These are phyloP conservation scores for Artemisia argyi DNA, from an alignment of 129 eudicot species.

Conservation along the genomic window DNA sequence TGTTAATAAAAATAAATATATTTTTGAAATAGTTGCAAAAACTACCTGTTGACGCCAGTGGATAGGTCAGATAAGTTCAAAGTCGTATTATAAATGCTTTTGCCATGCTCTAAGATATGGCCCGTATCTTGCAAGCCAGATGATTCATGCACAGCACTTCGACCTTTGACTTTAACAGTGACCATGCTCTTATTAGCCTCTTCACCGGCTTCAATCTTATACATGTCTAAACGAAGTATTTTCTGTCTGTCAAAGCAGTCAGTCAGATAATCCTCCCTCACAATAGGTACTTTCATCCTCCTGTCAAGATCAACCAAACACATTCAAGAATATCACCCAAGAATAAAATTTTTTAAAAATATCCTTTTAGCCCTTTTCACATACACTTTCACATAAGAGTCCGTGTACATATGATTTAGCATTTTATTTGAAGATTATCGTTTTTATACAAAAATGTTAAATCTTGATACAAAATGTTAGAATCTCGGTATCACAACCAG, in stretches of 20 bases:
- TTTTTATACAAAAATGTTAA: background rate
- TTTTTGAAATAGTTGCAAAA: background rate
- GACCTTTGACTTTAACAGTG: constrained; percentile 93
- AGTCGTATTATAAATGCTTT: constrained; percentile 87
- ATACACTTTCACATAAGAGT: background rate
- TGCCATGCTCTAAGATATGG: constrained; percentile 85
- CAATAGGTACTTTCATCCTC: constrained; percentile 93
- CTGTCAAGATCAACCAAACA: constrained; percentile 40
- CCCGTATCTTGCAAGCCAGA: constrained; percentile 97
- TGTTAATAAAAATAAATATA: background rate
- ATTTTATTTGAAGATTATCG: no score
- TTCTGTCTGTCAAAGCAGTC: constrained; percentile 72
- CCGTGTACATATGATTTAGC: no score
- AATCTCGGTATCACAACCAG: background rate
- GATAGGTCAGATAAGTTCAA: constrained; percentile 80
- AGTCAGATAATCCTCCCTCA: constrained; percentile 81
- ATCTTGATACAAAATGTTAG: background rate
- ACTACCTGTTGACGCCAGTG: constrained; percentile 90
- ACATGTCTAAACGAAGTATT: constrained; percentile 82
- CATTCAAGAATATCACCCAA: background rate
- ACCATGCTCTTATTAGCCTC: constrained; percentile 48
- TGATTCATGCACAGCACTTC: constrained; percentile 89
- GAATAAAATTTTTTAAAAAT: background rate
- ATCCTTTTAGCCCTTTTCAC: background rate
- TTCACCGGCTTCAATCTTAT: constrained; percentile 65